Evolutionary conservation across 75 land plant genomes (phyloP), one percentile per base, ranked within the genome.

Genomic region (Selaginella moellendorffii): DNA sequence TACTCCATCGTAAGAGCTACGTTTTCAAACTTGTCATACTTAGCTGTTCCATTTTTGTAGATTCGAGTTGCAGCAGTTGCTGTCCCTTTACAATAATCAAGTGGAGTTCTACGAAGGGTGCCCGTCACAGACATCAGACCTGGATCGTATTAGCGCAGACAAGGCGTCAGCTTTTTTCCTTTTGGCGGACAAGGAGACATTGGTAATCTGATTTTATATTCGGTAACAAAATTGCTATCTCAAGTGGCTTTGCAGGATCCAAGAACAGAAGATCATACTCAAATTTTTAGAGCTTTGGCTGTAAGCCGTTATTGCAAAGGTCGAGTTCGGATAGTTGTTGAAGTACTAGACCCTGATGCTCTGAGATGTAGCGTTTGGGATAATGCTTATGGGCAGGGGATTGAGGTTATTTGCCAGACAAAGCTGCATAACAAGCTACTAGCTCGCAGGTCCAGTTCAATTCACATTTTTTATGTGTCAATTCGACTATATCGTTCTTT

Each of bases 101-200:
- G 76, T 69, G 22, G 66, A 63, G 46, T 74, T 74, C 27, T 66
- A 68, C 2, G 72, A 74, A 27, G 76, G 76, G 22, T 74, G 72
- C n/a, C 68, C 76, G 19, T 24, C 63, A 1, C 65, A 31, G 22
- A 29, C 61, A 56, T 64, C 76, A 46, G 76, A 74, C 64, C 59
- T 74, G 23, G 76, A 74, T 5, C 74, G 76, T 29, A 63, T 63
- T 8, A 53, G 54, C 64, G 76, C 72, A 23, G 29, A 51, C 20
- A 29, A 58, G 17, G 76, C 76, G 23, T 20, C 72, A 63, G 76
- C 76, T 20, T 74, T 74, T 29, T 74, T 74, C 26, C 64, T 74
- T 22, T 63, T 74, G 19, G 72, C 76, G 23, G 68, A 74, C 52
- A 52, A 54, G 19, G 72, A 74, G 53, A 66, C 72, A 31, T 28